Percentiles rank a stretch among this genome's conserved stretches.
phyloP scores from a whole-genome alignment of 257 asterid genomes.

The Solanum lycopersicoides region DNA sequence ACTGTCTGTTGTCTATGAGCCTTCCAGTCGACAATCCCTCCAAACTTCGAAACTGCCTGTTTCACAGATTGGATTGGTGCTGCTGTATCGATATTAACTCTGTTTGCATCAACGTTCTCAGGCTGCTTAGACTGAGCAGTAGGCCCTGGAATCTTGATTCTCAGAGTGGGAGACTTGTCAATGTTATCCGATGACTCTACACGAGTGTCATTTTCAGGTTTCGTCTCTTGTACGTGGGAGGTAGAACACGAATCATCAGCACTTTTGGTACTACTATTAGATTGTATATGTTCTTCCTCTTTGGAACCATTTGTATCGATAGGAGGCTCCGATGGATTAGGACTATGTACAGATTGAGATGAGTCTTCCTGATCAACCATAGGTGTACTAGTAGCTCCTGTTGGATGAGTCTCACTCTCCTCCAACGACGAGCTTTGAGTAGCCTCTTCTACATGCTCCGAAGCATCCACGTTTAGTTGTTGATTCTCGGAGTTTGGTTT shows the following conservation, averaged over 20 bases:
- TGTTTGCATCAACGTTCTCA: conserved; percentile 8
- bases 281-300: background rate
- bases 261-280: background rate
- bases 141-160: conserved; percentile 4
- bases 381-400: conserved; percentile 2
- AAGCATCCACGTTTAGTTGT: background rate
- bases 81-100: conserved; percentile 58
- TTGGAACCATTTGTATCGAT: background rate
- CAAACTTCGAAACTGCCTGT: conserved; percentile 77
- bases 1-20: conserved; percentile 62
- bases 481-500: conserved; percentile 8
- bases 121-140: conserved; percentile 12
- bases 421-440: background rate
- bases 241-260: conserved; percentile 12
- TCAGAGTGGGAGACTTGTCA: conserved; percentile 15
- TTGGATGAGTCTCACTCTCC: background rate
- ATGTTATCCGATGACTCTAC: background rate
- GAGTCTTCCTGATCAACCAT: conserved; percentile 10
- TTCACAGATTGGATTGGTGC: conserved; percentile 72
- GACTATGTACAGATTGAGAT: background rate
- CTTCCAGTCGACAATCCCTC: conserved; percentile 88
- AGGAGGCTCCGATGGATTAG: background rate
- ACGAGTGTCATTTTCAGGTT: background rate
- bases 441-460: conserved; percentile 5
- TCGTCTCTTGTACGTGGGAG: conserved; percentile 21